Evolutionary conservation across 1,284 basidiomycete genomes (phyloP), one percentile per base, ranked within the genome.

Genomic region (Apiotrichum mycotoxinovorans): DNA sequence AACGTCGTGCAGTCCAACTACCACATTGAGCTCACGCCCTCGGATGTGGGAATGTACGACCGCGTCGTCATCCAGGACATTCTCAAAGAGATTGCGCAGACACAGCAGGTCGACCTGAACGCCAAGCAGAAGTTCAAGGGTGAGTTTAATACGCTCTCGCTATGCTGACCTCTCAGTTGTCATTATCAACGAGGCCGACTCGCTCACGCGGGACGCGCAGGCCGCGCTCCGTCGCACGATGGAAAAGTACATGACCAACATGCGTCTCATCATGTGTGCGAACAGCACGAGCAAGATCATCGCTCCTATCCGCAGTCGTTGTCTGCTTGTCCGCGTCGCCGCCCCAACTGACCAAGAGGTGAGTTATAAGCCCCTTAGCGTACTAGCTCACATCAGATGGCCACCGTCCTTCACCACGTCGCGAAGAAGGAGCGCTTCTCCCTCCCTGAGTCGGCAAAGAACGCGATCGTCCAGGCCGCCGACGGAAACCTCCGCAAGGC

Each of bases 171-270:
- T 34, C 11, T n/a, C 18, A 37, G 95, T 95, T n/a, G 95, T 98
- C 45, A 84, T 98, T 57, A 98, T 99, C 75, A 97, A 98, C 69
- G 95, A 98, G 78, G 96, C 95, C 0, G 95, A 99, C 75, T 86
- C 89, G 0, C 83, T 98, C 46, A 87, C 91, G 15, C 86, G 94
- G 63, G 95, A 98, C 78, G 95, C 95, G 0, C 95, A 98, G 80
- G 93, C 95, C 1, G 95, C 95, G 5, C 82, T 99, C 43, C 87
- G 96, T 69, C 84, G 96, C 57, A 98, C 95, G 3, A 99, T 98
- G 95, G 95, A 99, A 70, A 95, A 98, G 77, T 98, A 97, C 80
- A 98, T 97, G 89, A 86, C 86, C 48, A 98, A 98, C 75, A 84
- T 99, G 83, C 86, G 96, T 46, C 86, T 99, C 64, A 95, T 99